A percentile compares a stretch with the other conserved stretches of the same genome.
Evolutionary conservation across 305 asterid species (phyloP).

Genomic region (Fraxinus platypoda): DNA sequence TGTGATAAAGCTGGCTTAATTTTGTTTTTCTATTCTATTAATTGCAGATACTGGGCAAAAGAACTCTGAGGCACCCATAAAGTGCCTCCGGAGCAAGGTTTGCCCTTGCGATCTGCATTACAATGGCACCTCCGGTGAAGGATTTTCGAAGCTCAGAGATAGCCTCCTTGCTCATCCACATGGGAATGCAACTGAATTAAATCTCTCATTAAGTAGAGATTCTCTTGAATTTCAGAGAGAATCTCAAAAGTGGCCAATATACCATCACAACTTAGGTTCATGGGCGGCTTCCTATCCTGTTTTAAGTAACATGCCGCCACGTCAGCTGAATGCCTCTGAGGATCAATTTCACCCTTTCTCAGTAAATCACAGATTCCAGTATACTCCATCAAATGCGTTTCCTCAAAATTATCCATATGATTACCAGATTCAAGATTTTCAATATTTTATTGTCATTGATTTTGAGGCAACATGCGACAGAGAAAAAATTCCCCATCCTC

Average conservation of each 20-base stretch:
- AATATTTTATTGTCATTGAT: constrained; percentile 78
- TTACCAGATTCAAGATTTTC: constrained; percentile 62
- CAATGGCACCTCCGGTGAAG: constrained; percentile 40
- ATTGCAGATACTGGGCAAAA: constrained; percentile 47
- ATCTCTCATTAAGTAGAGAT: constrained; percentile 38
- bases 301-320: constrained; percentile 32
- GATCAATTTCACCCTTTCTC: constrained; percentile 54
- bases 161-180: constrained; percentile 41
- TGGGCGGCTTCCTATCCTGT: constrained; percentile 52
- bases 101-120: constrained; percentile 43
- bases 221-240: constrained; percentile 43
- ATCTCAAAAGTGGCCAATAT: constrained; percentile 33
- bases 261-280: constrained; percentile 44
- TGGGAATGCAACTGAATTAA: constrained; percentile 29
- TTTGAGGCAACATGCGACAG: constrained; percentile 92
- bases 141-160: constrained; percentile 45
- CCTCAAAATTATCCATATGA: constrained; percentile 47
- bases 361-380: constrained; percentile 50
- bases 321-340: constrained; percentile 49
- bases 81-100: constrained; percentile 54
- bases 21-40: constrained; percentile 5
- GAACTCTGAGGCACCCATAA: constrained; percentile 57
- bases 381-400: constrained; percentile 45
- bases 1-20: background rate
- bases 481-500: constrained; percentile 71